A percentile compares a stretch with the other conserved stretches of the same genome.
Conservation (phyloP, 2,329 filamentous ascomycete genomes). For the Aspergillus nomiae region DNA sequence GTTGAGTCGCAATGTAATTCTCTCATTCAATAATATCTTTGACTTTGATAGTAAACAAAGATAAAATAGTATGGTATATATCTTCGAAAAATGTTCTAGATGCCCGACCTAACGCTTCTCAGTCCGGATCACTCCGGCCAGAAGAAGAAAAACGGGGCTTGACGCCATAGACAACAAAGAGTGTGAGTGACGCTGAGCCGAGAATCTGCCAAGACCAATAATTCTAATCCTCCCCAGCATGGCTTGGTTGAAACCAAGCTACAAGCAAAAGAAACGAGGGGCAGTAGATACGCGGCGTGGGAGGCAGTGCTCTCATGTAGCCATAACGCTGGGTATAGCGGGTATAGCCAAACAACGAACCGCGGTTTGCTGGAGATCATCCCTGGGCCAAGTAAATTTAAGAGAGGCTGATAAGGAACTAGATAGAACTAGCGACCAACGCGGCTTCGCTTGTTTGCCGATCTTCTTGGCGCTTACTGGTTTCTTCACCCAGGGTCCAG, state of each 20-base stretch:
- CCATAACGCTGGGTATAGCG: background rate
- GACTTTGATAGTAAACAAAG: background rate
- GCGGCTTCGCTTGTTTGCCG: constrained; percentile 15
- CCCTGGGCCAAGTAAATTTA: constrained; percentile 1
- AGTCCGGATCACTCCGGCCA: background rate
- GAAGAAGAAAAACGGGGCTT: background rate
- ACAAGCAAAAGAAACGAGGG: background rate
- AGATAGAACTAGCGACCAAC: constrained; percentile 5
- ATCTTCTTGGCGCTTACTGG: constrained; percentile 20
- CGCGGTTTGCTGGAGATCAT: background rate
- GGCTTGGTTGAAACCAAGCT: constrained; percentile 13
- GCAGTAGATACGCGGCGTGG: background rate
- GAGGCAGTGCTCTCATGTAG: background rate
- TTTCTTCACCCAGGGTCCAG: background rate
- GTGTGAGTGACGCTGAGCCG: background rate
- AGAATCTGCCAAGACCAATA: constrained; percentile 16
- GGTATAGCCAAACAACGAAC: background rate
- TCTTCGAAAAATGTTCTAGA: background rate
- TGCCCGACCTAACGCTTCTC: background rate
- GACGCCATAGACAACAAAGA: background rate
- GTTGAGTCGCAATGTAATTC: background rate
- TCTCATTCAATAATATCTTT: too few relatives aligned
- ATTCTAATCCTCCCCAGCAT: constrained; percentile 12
- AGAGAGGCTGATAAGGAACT: constrained; percentile 4
- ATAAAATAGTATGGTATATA: background rate